Evolutionary conservation across 352 stramenopile species (phyloP), one percentile per base, ranked within the genome.

Genomic region (Phytophthora kernoviae): DNA sequence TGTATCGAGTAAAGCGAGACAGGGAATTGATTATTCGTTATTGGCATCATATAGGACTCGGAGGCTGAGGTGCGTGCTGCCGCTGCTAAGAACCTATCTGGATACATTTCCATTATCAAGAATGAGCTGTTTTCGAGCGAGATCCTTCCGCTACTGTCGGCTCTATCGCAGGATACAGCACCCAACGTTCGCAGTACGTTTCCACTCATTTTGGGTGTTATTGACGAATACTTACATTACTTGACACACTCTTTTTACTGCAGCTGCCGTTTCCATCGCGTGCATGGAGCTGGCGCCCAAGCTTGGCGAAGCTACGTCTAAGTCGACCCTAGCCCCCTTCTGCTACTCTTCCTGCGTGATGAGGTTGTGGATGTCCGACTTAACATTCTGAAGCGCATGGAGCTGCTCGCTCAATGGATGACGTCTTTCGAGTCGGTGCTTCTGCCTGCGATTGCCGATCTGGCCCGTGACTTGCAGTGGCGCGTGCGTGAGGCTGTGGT

Each of bases 381-480:
- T 5, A 97, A 98, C 73, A 96, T 98, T 45, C 65, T 98, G 24
- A 96, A 94, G 62, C 96, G 96, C 65, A 88, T 98, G 70, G 92
- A 89, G 70, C 89, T 70, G 65, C 93, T 85, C 61, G 87, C 76
- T 60, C 85, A 77, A 79, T 98, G 90, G 93, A 97, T 90, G 88
- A 79, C 67, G 73, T 98, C 74, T 61, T 98, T 77, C 68, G 79
- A 93, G 56, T 71, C 68, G 24, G 75, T 90, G 10, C 62, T 94
- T 34, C 62, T 94, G 12, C 86, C 86, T 26, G 89, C 87, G 3
- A 97, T 98, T 58, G 75, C 94, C 7, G 89, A 97, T 47, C 90
- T 98, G 62, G 85, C 92, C 12, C 91, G 94, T 54, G 91, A 96
- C 47, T 78, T 96, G 43, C 96, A 98, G 68, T 98, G 94, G 94